A percentile compares a stretch with the other conserved stretches of the same genome.
Evolutionary conservation across 495 filamentous ascomycete genomes (phyloP).

Genomic region (Annulohypoxylon moriforme): DNA sequence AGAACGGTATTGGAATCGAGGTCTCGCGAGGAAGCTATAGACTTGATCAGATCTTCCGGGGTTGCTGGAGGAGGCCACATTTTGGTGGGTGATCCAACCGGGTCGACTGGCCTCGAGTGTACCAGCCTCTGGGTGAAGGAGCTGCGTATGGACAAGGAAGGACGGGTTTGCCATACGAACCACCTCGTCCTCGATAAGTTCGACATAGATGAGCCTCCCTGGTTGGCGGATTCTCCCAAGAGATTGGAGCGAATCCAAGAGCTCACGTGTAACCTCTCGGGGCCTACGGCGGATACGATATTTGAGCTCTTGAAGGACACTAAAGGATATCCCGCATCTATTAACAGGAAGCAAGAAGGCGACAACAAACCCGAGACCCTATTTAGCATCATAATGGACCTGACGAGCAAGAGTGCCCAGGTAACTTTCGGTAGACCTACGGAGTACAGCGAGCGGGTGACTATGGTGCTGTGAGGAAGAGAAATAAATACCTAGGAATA

Average conservation of each 20-base stretch:
- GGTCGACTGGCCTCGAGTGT: slow-evolving; percentile 68
- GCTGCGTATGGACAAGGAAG: slow-evolving; percentile 58
- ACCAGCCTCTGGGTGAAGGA: slow-evolving; percentile 64
- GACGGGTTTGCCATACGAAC: slow-evolving; percentile 70
- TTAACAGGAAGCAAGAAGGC: slow-evolving; percentile 42
- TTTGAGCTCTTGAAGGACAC: slow-evolving; percentile 40
- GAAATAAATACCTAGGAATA: not conserved
- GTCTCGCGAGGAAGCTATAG: slow-evolving; percentile 63
- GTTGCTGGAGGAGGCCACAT: slow-evolving; percentile 73
- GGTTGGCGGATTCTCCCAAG: slow-evolving; percentile 65
- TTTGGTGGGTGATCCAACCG: slow-evolving; percentile 66
- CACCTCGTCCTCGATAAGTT: slow-evolving; percentile 61
- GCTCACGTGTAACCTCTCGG: slow-evolving; percentile 50
- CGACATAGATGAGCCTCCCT: slow-evolving; percentile 61
- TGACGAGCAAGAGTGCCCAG: slow-evolving; percentile 50
- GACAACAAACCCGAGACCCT: slow-evolving; percentile 49
- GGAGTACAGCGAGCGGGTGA: slow-evolving; percentile 36
- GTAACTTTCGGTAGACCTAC: slow-evolving; percentile 59
- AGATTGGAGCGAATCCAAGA: slow-evolving; percentile 61
- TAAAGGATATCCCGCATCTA: slow-evolving; percentile 42
- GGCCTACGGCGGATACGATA: slow-evolving; percentile 32
- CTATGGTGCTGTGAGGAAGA: slow-evolving; percentile 29
- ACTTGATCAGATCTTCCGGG: slow-evolving; percentile 60
- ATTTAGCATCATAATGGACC: slow-evolving; percentile 63
- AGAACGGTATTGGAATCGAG: slow-evolving; percentile 67